Conservation (phyloP, 371 early-diverging fungal species). For the Mucor racemosus region DNA sequence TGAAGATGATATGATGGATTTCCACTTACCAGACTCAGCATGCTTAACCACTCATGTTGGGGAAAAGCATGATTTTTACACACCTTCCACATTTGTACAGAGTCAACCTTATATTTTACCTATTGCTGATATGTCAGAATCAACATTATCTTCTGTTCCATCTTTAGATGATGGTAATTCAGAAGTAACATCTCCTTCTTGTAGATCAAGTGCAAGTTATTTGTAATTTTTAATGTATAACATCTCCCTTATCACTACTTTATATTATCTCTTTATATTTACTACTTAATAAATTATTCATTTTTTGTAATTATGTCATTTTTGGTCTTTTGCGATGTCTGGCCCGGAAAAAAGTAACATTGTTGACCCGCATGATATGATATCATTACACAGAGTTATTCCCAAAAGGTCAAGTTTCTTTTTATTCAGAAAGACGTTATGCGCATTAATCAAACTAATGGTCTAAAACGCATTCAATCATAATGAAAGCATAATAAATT, state of each 20-base stretch:
- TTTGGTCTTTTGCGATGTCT: background rate
- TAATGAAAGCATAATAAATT: conserved; percentile 1
- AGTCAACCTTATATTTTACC: conserved; percentile 27
- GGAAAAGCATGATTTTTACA: conserved; percentile 41
- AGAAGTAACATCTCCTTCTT: background rate
- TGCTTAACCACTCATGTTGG: conserved; percentile 35
- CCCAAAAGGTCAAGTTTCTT: conserved; percentile 11
- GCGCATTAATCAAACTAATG: background rate
- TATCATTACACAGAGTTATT: conserved; percentile 1
- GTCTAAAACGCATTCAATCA: background rate
- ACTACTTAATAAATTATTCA: background rate
- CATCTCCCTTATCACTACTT: background rate
- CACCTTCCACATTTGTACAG: conserved; percentile 36
- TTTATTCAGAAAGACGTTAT: background rate
- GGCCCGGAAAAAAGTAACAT: too few species aligned
- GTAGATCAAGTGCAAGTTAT: conserved; percentile 16
- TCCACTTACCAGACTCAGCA: conserved; percentile 38
- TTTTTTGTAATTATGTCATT: background rate
- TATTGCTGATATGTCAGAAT: conserved; percentile 16
- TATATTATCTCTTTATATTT: background rate
- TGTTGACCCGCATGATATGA: background rate
- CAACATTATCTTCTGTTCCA: conserved; percentile 22
- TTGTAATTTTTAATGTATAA: background rate
- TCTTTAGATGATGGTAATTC: conserved; percentile 20
- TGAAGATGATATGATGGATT: conserved; percentile 34